Base-by-base conservation (phyloP, 2,329 filamentous ascomycete species). In the Botrytis fabae region DNA sequence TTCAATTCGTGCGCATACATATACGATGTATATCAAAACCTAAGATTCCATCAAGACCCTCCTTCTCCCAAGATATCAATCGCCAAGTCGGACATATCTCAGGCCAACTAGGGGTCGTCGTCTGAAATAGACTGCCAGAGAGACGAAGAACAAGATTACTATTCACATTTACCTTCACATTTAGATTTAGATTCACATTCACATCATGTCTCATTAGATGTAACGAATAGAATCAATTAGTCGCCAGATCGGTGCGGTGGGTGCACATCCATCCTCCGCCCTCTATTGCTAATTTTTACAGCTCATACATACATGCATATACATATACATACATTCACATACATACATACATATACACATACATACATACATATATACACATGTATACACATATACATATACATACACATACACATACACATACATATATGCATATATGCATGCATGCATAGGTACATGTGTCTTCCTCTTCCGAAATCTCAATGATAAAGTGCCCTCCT, bases 401-500 rank as follows among this genome's bases (percentile, higher is more conserved):
- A n/a, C n/a, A 14, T 1, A 51, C 1, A n/a, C 5, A 25, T 4
- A 54, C 5, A 16, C 2, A 54, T 1, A 54, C 2, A 16, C 0
- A 60, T 0, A 40, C 25, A 25, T 1, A 48, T 16, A 32, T 1
- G 18, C 25, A 44, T 44, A 1, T 5, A 51, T n/a, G n/a, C 4
- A n/a, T 12, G n/a, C 25, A 54, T n/a, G 14, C 25, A 54, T 28
- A 28, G 25, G 12, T n/a, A 54, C 22, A 25, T 54, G 18, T 3
- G 25, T 12, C 22, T 66, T n/a, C 48, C 20, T 38, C 42, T 48
- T 38, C 18, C 16, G n/a, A 68, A 40, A 68, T 57, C 25, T 35
- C 25, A 42, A 68, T 16, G 32, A 66, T 6, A 51, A 28, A 28
- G 25, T 18, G 42, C 5, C 35, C 35, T 54, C 20, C 25, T 28